These are phyloP conservation scores for Euphorbia schlechtendalii DNA, from an alignment of 441 rosid genomes.

Conservation along the genomic window DNA sequence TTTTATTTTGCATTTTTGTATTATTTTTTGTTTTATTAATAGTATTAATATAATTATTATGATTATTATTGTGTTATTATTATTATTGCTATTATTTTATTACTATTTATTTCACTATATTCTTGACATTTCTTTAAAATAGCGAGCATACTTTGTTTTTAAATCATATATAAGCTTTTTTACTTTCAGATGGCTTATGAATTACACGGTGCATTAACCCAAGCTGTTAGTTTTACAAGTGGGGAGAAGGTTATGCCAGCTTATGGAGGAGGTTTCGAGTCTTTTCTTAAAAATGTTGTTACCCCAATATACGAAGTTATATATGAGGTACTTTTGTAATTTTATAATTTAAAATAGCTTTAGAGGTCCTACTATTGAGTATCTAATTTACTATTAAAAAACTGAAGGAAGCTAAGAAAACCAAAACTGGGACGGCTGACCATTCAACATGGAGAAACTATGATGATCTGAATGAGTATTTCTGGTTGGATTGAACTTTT, in stretches of 20 bases:
- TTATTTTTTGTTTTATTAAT: too few species aligned
- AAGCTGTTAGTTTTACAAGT: slow-evolving; percentile 45
- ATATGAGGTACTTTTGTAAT: slow-evolving; percentile 38
- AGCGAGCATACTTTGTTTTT: background rate
- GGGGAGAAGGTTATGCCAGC: slow-evolving; percentile 61
- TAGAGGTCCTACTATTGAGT: slow-evolving; percentile 1
- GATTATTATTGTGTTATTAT: background rate
- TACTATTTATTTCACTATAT: background rate
- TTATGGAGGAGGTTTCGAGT: slow-evolving; percentile 60
- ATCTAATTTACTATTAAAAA: slow-evolving; percentile 25
- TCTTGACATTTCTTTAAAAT: background rate
- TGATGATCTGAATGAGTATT: slow-evolving; percentile 91
- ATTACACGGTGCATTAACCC: slow-evolving; percentile 67
- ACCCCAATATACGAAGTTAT: slow-evolving; percentile 77
- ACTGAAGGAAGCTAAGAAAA: slow-evolving; percentile 81
- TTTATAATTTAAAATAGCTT: slow-evolving; percentile 12
- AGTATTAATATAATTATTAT: too few species aligned
- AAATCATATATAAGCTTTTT: background rate
- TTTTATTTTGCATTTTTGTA: too few species aligned
- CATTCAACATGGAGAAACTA: slow-evolving; percentile 97
- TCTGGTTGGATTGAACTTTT: slow-evolving; percentile 50
- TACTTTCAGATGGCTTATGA: slow-evolving; percentile 83
- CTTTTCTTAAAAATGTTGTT: slow-evolving; percentile 72
- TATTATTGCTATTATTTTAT: too few species aligned
- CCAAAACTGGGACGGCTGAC: slow-evolving; percentile 76